phyloP scores from a whole-genome alignment of 75 land plant species.

The Cryptomeria japonica region DNA sequence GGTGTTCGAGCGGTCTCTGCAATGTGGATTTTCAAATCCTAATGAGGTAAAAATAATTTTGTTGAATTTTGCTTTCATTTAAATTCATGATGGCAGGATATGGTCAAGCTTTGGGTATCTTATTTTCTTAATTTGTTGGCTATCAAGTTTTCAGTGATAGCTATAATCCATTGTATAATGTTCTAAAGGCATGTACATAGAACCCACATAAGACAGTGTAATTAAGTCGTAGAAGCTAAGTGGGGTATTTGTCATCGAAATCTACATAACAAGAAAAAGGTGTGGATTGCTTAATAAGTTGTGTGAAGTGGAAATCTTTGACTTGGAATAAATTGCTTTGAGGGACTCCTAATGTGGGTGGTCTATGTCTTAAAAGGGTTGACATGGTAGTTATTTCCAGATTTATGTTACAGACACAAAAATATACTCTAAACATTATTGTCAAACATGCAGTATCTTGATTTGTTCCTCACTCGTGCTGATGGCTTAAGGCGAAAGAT shows the following conservation, averaged over 20 bases:
- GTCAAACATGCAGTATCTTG: constrained; percentile 63
- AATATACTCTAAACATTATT: background rate
- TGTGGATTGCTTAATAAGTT: background rate
- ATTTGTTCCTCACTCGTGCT: constrained; percentile 79
- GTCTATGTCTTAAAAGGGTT: background rate
- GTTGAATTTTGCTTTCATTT: background rate
- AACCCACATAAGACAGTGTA: background rate
- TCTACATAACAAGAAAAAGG: background rate
- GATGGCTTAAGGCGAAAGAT: constrained; percentile 84
- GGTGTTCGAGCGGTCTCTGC: constrained; percentile 88
- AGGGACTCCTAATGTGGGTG: background rate
- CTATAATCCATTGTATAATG: background rate
- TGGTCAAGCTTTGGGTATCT: background rate
- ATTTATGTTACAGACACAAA: background rate
- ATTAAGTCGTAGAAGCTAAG: background rate
- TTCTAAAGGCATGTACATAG: background rate
- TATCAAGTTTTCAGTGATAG: background rate
- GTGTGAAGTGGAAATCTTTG: background rate
- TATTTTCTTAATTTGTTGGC: background rate
- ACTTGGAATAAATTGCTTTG: background rate
- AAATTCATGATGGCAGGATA: background rate
- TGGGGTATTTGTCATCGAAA: background rate
- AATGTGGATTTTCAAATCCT: constrained; percentile 65
- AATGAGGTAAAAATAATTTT: constrained; percentile 52
- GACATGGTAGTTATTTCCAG: background rate